phyloP scores from a whole-genome alignment of 305 asterid species.

The Plantago lanceolata region DNA sequence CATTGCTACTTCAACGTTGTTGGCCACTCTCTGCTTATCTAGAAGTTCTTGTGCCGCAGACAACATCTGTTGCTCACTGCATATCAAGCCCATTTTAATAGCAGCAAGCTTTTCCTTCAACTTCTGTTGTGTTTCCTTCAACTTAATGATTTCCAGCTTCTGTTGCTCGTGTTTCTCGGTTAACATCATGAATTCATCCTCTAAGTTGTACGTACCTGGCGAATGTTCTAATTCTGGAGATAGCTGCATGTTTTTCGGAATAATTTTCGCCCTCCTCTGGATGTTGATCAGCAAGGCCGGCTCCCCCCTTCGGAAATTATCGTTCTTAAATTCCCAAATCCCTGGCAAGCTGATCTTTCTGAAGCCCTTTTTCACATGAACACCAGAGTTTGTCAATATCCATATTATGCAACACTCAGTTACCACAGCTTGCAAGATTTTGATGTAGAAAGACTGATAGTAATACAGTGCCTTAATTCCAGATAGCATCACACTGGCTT shows the following conservation, averaged over 20 bases:
- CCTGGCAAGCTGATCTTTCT: constrained; percentile 38
- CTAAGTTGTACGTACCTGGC: constrained; percentile 1
- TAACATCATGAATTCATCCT: constrained; percentile 15
- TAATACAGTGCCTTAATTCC: no score
- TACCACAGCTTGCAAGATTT: background rate
- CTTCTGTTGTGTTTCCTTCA: constrained; percentile 24
- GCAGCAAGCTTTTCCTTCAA: constrained; percentile 19
- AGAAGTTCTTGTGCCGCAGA: background rate
- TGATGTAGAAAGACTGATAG: background rate
- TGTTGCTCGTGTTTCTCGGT: constrained; percentile 16
- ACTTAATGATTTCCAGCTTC: constrained; percentile 20
- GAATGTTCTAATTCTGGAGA: constrained; percentile 1
- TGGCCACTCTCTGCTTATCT: background rate
- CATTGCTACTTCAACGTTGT: background rate
- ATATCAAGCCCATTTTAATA: constrained; percentile 9
- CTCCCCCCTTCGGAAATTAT: constrained; percentile 42
- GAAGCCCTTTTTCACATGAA: constrained; percentile 33
- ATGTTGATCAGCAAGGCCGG: constrained; percentile 34
- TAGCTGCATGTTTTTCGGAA: background rate
- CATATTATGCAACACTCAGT: no score
- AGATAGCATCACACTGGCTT: background rate
- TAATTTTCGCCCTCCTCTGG: constrained; percentile 24
- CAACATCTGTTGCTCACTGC: constrained; percentile 2
- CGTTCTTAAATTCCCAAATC: constrained; percentile 40
- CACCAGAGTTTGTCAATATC: background rate